Evolutionary conservation across 495 filamentous ascomycete genomes (phyloP), one percentile per base, ranked within the genome.

Genomic region (Physcia stellaris): DNA sequence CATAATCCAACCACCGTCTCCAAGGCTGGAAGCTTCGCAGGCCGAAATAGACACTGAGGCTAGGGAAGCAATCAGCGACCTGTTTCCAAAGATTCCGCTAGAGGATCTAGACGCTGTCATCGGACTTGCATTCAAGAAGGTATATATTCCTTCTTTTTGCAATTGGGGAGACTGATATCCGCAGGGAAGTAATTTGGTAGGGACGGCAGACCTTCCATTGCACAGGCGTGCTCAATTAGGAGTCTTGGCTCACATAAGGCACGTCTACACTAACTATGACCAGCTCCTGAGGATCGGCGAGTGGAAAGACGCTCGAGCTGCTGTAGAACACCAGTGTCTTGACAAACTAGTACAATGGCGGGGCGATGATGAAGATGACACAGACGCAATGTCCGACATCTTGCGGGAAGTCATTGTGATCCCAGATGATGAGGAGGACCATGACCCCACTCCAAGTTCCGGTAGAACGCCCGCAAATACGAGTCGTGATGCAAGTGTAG

Each of bases 201-300:
- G 86, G 38, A 77, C 77, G 31, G 76, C 72, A 23, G 64, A 79
- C 36, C 54, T 88, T 36, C 63, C 74, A 24, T 62, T 94, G 23
- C 71, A 79, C 35, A 75, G 80, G 18, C 73, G 85, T 42, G 80
- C 81, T 10, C 81, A 88, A 46, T 68, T 94, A 31, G 86, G 86
- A 1, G 82, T 86, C 6, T 70, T 80, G 47, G 85, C 87, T 38
- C 82, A 92, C 56, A 84, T 94, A 48, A 72, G 87, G 26, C 87
- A 95, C 52, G 64, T 61, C 21, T 83, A 92, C 55, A 95, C 87
- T 13, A 67, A 82, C 43, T 95, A 95, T 56, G 86, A 95, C 58
- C 60, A 70, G 44, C 63, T 92, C 20, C 63, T 95, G 19, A 74
- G 66, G 41, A 63, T 68, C 32, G 73, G 67, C 4, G 62, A 57